These are phyloP conservation scores for Saccharum hybrid DNA, from an alignment of 202 grass and related monocot genomes.

Conservation along the genomic window DNA sequence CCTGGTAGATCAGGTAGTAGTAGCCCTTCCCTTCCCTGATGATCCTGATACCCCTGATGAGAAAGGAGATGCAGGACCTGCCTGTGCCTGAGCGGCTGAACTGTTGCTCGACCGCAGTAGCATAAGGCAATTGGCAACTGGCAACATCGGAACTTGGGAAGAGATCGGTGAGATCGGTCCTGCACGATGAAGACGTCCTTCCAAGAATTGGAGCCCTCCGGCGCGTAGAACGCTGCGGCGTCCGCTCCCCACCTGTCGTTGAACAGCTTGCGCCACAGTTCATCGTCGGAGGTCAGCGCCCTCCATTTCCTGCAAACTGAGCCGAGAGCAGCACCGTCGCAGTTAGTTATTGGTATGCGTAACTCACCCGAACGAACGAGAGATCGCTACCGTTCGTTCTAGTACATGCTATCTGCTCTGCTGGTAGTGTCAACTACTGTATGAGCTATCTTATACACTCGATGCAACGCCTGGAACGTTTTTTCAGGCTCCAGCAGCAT, in stretches of 20 bases:
- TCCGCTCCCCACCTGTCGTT: constrained; percentile 66
- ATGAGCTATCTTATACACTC: too few relatives aligned
- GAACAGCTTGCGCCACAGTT: constrained; percentile 73
- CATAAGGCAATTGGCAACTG: background rate
- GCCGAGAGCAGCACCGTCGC: background rate
- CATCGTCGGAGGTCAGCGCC: constrained; percentile 70
- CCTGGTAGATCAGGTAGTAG: constrained; percentile 76
- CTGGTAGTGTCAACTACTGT: too few relatives aligned
- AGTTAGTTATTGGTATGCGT: background rate
- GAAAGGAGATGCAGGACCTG: background rate
- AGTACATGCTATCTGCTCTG: background rate
- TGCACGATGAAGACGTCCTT: constrained; percentile 80
- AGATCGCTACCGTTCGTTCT: background rate
- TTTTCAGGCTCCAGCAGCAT: background rate
- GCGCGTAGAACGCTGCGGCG: constrained; percentile 67
- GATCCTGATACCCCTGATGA: constrained; percentile 76
- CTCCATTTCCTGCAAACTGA: constrained; percentile 86
- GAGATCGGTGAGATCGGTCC: constrained; percentile 65
- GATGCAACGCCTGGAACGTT: background rate
- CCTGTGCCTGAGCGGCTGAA: too few relatives aligned
- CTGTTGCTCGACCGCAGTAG: too few relatives aligned
- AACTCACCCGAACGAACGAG: background rate
- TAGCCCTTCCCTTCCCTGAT: constrained; percentile 83
- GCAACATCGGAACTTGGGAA: background rate
- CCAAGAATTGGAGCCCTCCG: constrained; percentile 63